Evolutionary conservation across 1,284 basidiomycete genomes (phyloP).

Genomic region (Papiliotrema fonsecae): DNA sequence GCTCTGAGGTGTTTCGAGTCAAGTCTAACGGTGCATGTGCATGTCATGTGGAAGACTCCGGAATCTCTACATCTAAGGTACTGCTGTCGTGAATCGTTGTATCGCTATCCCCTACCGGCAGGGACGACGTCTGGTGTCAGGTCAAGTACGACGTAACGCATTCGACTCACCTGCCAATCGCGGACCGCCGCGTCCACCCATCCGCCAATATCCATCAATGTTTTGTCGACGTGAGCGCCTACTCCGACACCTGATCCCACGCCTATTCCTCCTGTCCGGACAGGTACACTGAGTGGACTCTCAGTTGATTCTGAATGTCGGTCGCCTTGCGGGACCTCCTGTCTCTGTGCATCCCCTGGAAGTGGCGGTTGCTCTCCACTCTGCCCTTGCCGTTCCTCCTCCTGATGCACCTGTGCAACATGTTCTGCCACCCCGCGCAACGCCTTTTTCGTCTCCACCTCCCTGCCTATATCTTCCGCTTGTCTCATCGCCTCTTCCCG

Average conservation of each 20-base stretch:
- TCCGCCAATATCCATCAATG: slow-evolving; percentile 37
- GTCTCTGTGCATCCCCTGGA: too few species aligned
- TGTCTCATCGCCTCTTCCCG: slow-evolving; percentile 25
- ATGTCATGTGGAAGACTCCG: too few species aligned
- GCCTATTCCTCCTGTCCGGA: not conserved
- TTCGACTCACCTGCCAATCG: slow-evolving; percentile 33
- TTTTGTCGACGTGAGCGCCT: slow-evolving; percentile 16
- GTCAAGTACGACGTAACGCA: not conserved
- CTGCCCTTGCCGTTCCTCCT: not conserved
- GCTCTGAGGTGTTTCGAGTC: too few species aligned
- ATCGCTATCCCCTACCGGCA: too few species aligned
- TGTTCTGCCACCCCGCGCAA: not conserved
- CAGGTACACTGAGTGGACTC: not conserved
- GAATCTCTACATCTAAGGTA: too few species aligned
- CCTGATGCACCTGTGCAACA: not conserved
- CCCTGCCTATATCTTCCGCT: slow-evolving; percentile 23
- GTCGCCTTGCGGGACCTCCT: too few species aligned
- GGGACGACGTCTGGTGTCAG: not conserved
- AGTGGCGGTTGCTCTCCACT: too few species aligned
- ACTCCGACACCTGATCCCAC: slow-evolving; percentile 13
- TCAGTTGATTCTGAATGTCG: not conserved
- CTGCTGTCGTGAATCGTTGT: too few species aligned
- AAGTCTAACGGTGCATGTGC: too few species aligned
- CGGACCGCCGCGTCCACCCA: slow-evolving; percentile 37
- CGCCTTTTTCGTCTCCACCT: not conserved